These are phyloP conservation scores for Zygosaccharomyces pseudobailii DNA, from an alignment of 1,139 yeast genomes.

Conservation along the genomic window DNA sequence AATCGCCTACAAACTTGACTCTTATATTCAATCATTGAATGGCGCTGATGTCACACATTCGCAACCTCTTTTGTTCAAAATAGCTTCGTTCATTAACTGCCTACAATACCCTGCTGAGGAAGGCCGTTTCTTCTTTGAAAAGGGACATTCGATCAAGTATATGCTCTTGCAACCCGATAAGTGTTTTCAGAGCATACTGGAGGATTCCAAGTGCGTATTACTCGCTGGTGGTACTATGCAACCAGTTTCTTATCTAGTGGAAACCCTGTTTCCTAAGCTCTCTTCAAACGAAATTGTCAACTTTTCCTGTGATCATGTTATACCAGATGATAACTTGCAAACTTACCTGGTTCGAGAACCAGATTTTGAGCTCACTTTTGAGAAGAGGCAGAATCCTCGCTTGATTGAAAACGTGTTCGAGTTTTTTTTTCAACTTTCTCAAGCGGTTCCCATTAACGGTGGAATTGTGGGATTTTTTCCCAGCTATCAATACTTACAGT, in stretches of 20 bases:
- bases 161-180: constrained; percentile 78
- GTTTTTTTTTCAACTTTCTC: constrained; percentile 41
- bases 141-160: constrained; percentile 47
- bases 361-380: constrained; percentile 64
- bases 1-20: constrained; percentile 79
- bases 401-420: constrained; percentile 52
- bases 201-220: constrained; percentile 64
- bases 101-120: constrained; percentile 73
- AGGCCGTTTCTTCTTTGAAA: constrained; percentile 69
- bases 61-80: constrained; percentile 58
- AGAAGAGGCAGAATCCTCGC: constrained; percentile 45
- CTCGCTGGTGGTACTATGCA: constrained; percentile 98
- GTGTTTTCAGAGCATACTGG: constrained; percentile 60
- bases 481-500: constrained; percentile 67
- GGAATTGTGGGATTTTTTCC: constrained; percentile 86
- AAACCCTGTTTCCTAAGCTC: constrained; percentile 62
- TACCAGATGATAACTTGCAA: constrained; percentile 62
- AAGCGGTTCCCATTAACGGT: constrained; percentile 46
- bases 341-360: constrained; percentile 50
- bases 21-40: constrained; percentile 47
- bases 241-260: constrained; percentile 67
- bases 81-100: constrained; percentile 59
- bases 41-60: constrained; percentile 21
- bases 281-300: constrained; percentile 41
- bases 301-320: constrained; percentile 81